Conservation (phyloP, 805 yeast species). For the Ogataea trehaloabstinens region DNA sequence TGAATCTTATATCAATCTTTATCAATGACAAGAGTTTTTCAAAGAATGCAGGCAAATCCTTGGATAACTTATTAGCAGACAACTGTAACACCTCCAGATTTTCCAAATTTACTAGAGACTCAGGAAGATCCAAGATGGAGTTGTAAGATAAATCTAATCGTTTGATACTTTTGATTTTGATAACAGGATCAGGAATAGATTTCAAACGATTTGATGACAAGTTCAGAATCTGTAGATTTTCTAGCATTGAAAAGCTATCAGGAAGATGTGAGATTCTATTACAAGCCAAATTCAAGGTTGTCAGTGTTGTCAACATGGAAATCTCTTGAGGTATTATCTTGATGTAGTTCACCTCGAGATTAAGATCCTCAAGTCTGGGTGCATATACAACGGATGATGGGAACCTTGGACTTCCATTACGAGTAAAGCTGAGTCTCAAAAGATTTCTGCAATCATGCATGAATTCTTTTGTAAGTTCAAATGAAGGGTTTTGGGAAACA, state of each 20-base stretch:
- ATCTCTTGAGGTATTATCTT: slow-evolving; percentile 58
- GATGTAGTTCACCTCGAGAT: slow-evolving; percentile 77
- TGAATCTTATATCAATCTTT: slow-evolving; percentile 76
- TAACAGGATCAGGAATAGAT: slow-evolving; percentile 62
- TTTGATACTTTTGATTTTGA: slow-evolving; percentile 53
- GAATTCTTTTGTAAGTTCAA: slow-evolving; percentile 79
- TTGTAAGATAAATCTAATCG: slow-evolving; percentile 84
- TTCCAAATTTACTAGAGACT: slow-evolving; percentile 53
- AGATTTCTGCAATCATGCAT: slow-evolving; percentile 76
- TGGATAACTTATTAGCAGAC: slow-evolving; percentile 65
- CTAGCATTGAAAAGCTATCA: slow-evolving; percentile 52
- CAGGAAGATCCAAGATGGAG: slow-evolving; percentile 60
- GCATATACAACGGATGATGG: slow-evolving; percentile 76
- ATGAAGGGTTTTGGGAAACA: slow-evolving; percentile 83
- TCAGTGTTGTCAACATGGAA: slow-evolving; percentile 50
- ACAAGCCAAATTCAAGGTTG: slow-evolving; percentile 66
- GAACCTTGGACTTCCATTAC: slow-evolving; percentile 69
- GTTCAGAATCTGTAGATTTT: slow-evolving; percentile 58
- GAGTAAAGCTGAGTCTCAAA: slow-evolving; percentile 62
- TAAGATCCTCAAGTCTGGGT: slow-evolving; percentile 59
- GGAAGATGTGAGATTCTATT: slow-evolving; percentile 70
- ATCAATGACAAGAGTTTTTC: slow-evolving; percentile 54
- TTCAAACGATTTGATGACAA: slow-evolving; percentile 75
- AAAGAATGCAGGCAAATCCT: slow-evolving; percentile 52
- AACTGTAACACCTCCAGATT: slow-evolving; percentile 68